phyloP scores from a whole-genome alignment of 202 grass and related monocot genomes.

The Eragrostis tef region DNA sequence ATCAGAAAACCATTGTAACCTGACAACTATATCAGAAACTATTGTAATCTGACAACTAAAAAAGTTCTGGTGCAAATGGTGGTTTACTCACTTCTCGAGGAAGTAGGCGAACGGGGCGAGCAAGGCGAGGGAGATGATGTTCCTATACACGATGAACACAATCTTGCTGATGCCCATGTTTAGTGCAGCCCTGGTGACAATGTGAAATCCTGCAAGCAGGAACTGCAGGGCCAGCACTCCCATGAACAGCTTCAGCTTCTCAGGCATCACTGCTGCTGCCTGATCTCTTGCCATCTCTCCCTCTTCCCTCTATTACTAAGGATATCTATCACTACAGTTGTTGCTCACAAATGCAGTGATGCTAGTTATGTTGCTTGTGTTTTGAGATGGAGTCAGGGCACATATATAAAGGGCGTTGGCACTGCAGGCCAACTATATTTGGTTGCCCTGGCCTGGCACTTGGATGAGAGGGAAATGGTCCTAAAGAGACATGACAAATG shows the following conservation, averaged over 20 bases:
- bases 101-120: constrained; percentile 90
- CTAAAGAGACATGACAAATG: constrained; percentile 45
- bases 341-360: constrained; percentile 1
- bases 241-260: constrained; percentile 81
- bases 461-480: constrained; percentile 20
- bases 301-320: background rate
- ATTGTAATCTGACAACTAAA: background rate
- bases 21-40: background rate
- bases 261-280: constrained; percentile 33
- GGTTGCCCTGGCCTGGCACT: constrained; percentile 33
- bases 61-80: background rate
- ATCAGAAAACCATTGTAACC: background rate
- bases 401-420: constrained; percentile 33
- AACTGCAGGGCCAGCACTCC: constrained; percentile 81
- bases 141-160: constrained; percentile 77
- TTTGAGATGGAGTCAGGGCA: background rate
- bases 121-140: constrained; percentile 67
- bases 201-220: constrained; percentile 77
- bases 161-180: constrained; percentile 87
- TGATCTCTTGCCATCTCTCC: constrained; percentile 55
- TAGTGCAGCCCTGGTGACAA: constrained; percentile 74
- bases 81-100: constrained; percentile 71
- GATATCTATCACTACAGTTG: background rate
- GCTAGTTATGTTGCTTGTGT: constrained; percentile 21
- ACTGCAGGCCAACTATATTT: constrained; percentile 15